Percentiles rank a stretch among this genome's conserved stretches.
phyloP scores from a whole-genome alignment of 169 alveolate species.

The Eimeria zaria region DNA sequence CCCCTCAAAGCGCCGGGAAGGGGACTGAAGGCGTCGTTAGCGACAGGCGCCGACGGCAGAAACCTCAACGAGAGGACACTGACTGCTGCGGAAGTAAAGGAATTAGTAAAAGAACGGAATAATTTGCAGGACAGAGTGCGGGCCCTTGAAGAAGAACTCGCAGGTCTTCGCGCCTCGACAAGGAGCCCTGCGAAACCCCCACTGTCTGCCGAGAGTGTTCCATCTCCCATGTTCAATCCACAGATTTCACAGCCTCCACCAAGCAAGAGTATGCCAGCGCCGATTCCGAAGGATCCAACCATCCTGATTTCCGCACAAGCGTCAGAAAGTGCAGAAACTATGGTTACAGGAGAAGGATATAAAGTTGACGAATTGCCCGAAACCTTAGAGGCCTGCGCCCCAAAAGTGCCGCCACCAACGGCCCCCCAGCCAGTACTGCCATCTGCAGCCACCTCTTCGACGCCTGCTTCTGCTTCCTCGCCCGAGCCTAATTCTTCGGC shows the following conservation, averaged over 20 bases:
- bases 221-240: slow-evolving; percentile 6
- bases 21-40: not conserved
- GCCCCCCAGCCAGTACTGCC: not conserved
- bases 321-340: not conserved
- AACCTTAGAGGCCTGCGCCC: not conserved
- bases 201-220: not conserved
- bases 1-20: not conserved
- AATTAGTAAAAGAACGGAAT: slow-evolving; percentile 4
- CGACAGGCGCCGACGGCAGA: not conserved
- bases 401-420: not conserved
- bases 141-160: slow-evolving; percentile 5
- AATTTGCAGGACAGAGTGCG: not conserved
- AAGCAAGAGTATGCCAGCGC: not conserved
- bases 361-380: not conserved
- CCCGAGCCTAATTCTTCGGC: not conserved
- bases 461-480: not conserved
- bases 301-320: not conserved
- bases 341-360: not conserved
- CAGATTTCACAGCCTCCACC: not conserved
- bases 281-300: not conserved
- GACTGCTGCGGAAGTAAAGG: slow-evolving; percentile 23
- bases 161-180: not conserved
- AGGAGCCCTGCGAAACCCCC: not conserved
- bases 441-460: not conserved
- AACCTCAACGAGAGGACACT: not conserved